Evolutionary conservation across 257 asterid genomes (phyloP).

Genomic region (Nyctanthes arbortristis): DNA sequence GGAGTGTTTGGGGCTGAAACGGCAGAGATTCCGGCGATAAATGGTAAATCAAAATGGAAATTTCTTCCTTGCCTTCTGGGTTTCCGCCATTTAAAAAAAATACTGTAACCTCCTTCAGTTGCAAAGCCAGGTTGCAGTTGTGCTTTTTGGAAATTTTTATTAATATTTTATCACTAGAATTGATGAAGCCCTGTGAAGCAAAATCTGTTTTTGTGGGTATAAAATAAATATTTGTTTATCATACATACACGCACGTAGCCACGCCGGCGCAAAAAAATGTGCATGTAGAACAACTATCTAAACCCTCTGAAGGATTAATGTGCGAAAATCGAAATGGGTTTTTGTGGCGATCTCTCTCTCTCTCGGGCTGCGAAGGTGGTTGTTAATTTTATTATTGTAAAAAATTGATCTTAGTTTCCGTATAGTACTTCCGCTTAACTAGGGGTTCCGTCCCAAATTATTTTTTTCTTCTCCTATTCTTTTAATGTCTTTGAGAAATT

Average conservation of each 20-base stretch:
- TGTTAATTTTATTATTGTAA: not conserved
- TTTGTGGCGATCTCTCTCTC: not conserved
- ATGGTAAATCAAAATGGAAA: not conserved
- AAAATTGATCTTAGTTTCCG: not conserved
- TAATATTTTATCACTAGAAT: not conserved
- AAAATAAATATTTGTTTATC: no score
- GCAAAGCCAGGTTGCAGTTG: slow-evolving; percentile 3
- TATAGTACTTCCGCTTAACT: not conserved
- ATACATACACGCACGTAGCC: not conserved
- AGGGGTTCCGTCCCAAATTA: not conserved
- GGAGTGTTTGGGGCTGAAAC: not conserved
- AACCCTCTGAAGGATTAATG: not conserved
- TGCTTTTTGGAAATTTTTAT: not conserved
- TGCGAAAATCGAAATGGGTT: no score
- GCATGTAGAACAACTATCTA: not conserved
- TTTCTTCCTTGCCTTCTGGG: not conserved
- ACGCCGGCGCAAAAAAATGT: not conserved
- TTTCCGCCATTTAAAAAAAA: not conserved
- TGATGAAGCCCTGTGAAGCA: not conserved
- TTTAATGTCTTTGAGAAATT: not conserved
- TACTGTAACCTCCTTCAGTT: not conserved
- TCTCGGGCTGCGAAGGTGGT: not conserved
- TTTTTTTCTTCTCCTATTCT: no score
- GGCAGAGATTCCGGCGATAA: not conserved
- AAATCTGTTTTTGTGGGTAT: not conserved